Evolutionary conservation across 345 rosid genomes (phyloP), one percentile per base, ranked within the genome.

Genomic region (Hevea brasiliensis): DNA sequence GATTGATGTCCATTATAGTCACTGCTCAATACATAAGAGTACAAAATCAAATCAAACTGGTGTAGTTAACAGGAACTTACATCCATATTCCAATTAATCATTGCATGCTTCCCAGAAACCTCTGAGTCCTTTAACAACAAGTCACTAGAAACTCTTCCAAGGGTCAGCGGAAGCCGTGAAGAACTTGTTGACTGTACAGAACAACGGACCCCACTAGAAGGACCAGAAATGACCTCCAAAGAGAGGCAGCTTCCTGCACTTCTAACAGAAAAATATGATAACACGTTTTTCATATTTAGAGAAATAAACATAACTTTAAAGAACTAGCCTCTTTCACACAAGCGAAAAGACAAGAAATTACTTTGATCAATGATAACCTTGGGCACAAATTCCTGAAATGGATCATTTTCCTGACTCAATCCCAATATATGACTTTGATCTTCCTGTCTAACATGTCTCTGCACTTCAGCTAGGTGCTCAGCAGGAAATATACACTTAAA

Each of bases 101-200:
- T 81, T 23, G 98, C 98, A 89, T 96, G 98, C 85, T 89, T 96
- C 80, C 98, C 98, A 0, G 99, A 96, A 73, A 96, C 95, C 87
- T 96, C 99, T 0, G 92, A 81, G 81, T 96, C 99, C 71, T 89
- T 89, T 83, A 96, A 76, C 62, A 84, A 50, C 77, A 92, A 57
- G 79, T 86, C 92, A 85, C 97, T 81, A 78, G 91, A 77, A 77
- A 91, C 88, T 84, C 99, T 92, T 69, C 99, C 99, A 76, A 95
- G 87, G 44, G 83, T 92, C 74, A 95, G 74, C 23, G 97, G 97
- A 32, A 95, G 89, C 87, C 81, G 84, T 66, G 95, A 85, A 72
- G 81, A 76, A 86, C 71, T 87, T 78, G 81, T 74, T 81, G 98
- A 93, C 74, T 74, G 76, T 51, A 87, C 80, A 61, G 85, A 84